These are phyloP conservation scores for Cystoderma amianthinum DNA, from an alignment of 768 basidiomycete species.

Conservation along the genomic window DNA sequence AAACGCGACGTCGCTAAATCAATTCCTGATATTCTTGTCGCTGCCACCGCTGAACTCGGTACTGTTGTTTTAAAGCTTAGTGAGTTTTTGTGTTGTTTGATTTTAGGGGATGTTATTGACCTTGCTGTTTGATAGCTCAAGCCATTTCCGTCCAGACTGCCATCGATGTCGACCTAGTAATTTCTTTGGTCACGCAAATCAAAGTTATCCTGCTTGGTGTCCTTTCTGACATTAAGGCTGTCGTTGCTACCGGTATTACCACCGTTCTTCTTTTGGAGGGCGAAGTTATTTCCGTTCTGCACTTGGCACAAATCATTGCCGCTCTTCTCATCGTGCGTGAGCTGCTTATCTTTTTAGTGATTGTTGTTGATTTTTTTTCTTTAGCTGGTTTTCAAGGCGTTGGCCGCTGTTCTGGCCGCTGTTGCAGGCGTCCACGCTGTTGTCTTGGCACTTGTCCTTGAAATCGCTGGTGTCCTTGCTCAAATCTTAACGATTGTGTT, in stretches of 20 bases:
- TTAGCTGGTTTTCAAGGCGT: slow-evolving; percentile 13
- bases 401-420: slow-evolving; percentile 7
- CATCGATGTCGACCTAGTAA: slow-evolving; percentile 9
- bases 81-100: no score
- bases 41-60: neutral
- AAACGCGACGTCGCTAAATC: neutral
- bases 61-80: slow-evolving; percentile 1
- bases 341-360: neutral
- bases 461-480: neutral
- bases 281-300: slow-evolving; percentile 6
- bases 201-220: slow-evolving; percentile 7
- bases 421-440: slow-evolving; percentile 4
- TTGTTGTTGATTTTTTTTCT: neutral
- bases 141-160: neutral
- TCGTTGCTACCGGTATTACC: slow-evolving; percentile 4
- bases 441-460: slow-evolving; percentile 8
- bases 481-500: slow-evolving; percentile 10
- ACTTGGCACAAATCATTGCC: slow-evolving; percentile 9
- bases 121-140: slow-evolving; percentile 1
- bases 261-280: slow-evolving; percentile 6
- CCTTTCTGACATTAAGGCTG: slow-evolving; percentile 8
- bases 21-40: slow-evolving; percentile 1
- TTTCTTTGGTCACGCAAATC: slow-evolving; percentile 10
- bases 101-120: no score
- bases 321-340: slow-evolving; percentile 13